Base-by-base conservation (phyloP, 106 monocot genomes). In the Allium fistulosum region DNA sequence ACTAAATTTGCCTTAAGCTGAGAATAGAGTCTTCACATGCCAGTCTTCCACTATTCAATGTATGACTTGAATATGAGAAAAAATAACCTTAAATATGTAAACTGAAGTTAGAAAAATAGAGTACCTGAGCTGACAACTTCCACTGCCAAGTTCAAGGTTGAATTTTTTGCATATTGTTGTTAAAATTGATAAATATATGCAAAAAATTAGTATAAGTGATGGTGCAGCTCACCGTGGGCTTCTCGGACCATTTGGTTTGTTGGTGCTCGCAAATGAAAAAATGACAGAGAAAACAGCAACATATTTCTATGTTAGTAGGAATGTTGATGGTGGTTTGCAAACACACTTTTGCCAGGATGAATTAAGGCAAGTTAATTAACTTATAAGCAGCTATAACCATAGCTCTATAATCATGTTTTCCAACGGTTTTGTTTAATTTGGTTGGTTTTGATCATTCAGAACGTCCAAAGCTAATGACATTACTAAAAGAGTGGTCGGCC, bases 321-420 rank as follows among this genome's bases (percentile, higher is more conserved):
- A 53, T 14, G 45, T 37, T 2, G 82, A 77, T 26, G 82, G 85
- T 15, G n/a, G n/a, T 9, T 17, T 82, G 8, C 62, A 18, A 4
- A 85, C 88, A 26, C 83, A 85, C 71, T 77, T 89, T 72, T 89
- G 88, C 74, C 88, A 89, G 15, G 85, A 90, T 57, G 89, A 90
- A 63, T 57, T 64, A 9, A 72, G 81, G 88, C 57, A 74, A 49
- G 62, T 37, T 37, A n/a, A n/a, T n/a, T n/a, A 37, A 37, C 37
- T 37, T 37, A 37, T 22, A 22, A 22, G 1, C 22, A 0, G 22
- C 22, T 22, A 22, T 22, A 22, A 1, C 22, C 22, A 22, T 5
- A 37, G 37, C 37, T 37, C 37, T 37, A 2, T 2, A 37, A 37
- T 5, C 48, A 12, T 0, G 4, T 55, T 12, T 55, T 5, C 7